Percentiles rank a stretch among this genome's conserved stretches.
Conservation (phyloP, 352 stramenopile species). For the Phytophthora europaea region DNA sequence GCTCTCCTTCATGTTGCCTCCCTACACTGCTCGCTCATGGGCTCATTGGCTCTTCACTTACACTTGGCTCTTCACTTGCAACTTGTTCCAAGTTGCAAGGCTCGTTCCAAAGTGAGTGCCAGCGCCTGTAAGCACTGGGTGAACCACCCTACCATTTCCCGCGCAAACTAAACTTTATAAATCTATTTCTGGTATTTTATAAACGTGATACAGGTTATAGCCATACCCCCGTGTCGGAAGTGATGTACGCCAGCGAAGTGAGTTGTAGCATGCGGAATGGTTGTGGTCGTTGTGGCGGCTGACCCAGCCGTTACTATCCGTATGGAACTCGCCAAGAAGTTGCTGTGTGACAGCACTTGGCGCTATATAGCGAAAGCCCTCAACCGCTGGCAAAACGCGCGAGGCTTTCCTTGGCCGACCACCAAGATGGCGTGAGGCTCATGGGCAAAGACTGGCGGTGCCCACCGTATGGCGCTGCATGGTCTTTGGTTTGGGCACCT, state of each 20-base stretch:
- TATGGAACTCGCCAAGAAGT: slow-evolving; percentile 11
- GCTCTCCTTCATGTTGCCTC: no score
- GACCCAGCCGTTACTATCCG: slow-evolving; percentile 9
- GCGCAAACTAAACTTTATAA: no score
- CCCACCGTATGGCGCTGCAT: slow-evolving; percentile 18
- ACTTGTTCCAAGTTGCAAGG: no score
- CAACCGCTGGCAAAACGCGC: slow-evolving; percentile 3
- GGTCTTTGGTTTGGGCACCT: slow-evolving; percentile 11
- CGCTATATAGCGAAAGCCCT: not conserved
- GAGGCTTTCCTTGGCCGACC: slow-evolving; percentile 18
- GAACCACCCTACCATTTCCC: no score
- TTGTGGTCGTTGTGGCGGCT: not conserved
- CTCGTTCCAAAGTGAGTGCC: no score
- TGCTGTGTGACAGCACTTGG: not conserved
- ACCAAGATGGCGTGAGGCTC: not conserved
- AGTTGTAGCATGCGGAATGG: not conserved
- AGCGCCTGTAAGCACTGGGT: no score
- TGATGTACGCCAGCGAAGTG: not conserved
- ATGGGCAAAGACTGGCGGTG: not conserved
- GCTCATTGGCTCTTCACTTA: no score
- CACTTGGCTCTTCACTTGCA: no score
- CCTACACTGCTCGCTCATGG: no score
- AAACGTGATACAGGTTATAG: no score
- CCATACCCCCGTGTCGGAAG: no score
- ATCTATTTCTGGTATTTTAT: no score